These are phyloP conservation scores for Solanum bulbocastanum DNA, from an alignment of 257 asterid species.

Conservation along the genomic window DNA sequence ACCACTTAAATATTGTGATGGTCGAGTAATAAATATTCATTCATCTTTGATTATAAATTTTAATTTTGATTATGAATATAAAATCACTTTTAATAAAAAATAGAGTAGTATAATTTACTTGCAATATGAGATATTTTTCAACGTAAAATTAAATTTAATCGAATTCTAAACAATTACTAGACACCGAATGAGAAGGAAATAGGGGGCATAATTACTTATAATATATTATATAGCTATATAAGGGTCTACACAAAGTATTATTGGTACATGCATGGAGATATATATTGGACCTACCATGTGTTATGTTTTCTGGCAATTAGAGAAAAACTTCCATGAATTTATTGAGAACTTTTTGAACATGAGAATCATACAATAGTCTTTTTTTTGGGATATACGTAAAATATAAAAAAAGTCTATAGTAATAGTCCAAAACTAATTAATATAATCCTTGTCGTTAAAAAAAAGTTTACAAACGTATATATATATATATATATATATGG, in stretches of 20 bases:
- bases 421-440: not conserved
- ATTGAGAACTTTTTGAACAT: not conserved
- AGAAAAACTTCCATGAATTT: not conserved
- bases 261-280: not conserved
- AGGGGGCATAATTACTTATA: not conserved
- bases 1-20: not conserved
- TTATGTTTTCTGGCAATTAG: not conserved
- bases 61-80: not conserved
- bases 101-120: too few species aligned
- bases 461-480: too few species aligned
- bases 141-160: not conserved
- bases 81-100: not conserved
- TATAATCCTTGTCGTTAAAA: too few species aligned
- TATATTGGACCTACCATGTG: constrained; percentile 8
- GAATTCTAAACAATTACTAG: not conserved
- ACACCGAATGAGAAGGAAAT: not conserved
- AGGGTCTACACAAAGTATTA: not conserved
- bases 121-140: rapidly evolving
- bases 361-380: not conserved
- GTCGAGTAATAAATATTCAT: not conserved
- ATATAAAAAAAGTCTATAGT: not conserved
- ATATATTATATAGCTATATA: not conserved
- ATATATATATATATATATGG: too few species aligned
- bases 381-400: not conserved
- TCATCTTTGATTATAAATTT: not conserved